Evolutionary conservation across 371 early-diverging fungal genomes (phyloP).

Genomic region (Mucor lusitanicus): DNA sequence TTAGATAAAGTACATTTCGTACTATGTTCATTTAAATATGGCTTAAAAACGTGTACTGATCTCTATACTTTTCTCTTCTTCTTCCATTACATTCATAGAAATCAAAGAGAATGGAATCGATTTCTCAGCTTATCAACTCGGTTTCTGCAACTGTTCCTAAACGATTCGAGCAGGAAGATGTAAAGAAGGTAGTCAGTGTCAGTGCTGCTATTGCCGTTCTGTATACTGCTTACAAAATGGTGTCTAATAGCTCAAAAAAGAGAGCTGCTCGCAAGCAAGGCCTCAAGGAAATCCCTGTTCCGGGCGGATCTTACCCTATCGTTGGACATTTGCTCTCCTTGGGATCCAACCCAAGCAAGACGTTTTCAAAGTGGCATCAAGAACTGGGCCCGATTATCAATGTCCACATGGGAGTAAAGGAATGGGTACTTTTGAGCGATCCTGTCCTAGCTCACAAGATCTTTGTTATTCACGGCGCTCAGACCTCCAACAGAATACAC

Average conservation of each 20-base stretch:
- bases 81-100: neutral
- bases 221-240: neutral
- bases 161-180: neutral
- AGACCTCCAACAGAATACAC: conserved; percentile 10
- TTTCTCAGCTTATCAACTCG: neutral
- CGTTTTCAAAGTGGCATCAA: conserved; percentile 17
- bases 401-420: conserved; percentile 15
- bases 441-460: conserved; percentile 20
- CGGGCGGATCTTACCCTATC: conserved; percentile 2
- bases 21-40: no score
- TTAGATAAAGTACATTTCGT: neutral
- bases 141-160: neutral
- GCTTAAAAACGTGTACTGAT: no score
- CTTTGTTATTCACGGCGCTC: conserved; percentile 11
- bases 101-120: neutral
- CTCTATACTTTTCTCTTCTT: neutral
- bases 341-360: neutral
- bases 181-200: neutral
- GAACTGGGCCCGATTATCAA: conserved; percentile 15
- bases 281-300: conserved; percentile 11
- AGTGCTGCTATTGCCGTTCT: neutral
- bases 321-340: conserved; percentile 15
- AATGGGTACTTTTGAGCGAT: conserved; percentile 13
- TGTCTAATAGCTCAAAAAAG: neutral
- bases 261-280: neutral